phyloP scores from a whole-genome alignment of 2,329 filamentous ascomycete genomes.

The Setomelanomma holmii region DNA sequence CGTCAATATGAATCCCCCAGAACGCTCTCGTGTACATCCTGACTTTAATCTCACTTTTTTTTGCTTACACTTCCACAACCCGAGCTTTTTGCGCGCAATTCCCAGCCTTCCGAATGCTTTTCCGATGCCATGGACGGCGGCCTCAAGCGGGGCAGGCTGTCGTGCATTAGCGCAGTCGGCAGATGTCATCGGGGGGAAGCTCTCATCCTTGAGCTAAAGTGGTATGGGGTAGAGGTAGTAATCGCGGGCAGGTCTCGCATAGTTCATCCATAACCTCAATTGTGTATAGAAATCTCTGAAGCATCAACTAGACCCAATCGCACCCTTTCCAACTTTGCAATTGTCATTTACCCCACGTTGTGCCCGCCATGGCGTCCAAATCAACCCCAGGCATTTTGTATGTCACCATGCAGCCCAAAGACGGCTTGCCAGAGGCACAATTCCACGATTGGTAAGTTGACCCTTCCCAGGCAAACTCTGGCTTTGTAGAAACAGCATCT shows the following conservation, averaged over 20 bases:
- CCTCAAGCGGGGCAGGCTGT: slow-evolving; percentile 4
- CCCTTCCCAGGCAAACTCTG: slow-evolving; percentile 26
- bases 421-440: slow-evolving; percentile 68
- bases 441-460: slow-evolving; percentile 72
- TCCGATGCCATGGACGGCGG: neutral
- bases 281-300: neutral
- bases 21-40: too few species aligned
- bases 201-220: slow-evolving; percentile 10
- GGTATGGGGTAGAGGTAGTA: neutral
- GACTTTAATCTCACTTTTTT: too few species aligned
- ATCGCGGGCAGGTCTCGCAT: neutral
- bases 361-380: slow-evolving; percentile 49
- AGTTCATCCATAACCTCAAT: neutral
- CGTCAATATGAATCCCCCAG: too few species aligned
- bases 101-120: neutral
- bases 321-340: neutral
- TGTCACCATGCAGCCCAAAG: slow-evolving; percentile 83
- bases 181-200: slow-evolving; percentile 45
- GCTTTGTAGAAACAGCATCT: slow-evolving; percentile 20
- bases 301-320: too few species aligned
- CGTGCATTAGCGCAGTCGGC: slow-evolving; percentile 32
- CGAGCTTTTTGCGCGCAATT: neutral
- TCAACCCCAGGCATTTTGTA: slow-evolving; percentile 73
- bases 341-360: neutral
- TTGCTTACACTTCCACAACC: neutral